Evolutionary conservation across 805 yeast genomes (phyloP), one percentile per base, ranked within the genome.

Genomic region (Henningerozyma blattae): DNA sequence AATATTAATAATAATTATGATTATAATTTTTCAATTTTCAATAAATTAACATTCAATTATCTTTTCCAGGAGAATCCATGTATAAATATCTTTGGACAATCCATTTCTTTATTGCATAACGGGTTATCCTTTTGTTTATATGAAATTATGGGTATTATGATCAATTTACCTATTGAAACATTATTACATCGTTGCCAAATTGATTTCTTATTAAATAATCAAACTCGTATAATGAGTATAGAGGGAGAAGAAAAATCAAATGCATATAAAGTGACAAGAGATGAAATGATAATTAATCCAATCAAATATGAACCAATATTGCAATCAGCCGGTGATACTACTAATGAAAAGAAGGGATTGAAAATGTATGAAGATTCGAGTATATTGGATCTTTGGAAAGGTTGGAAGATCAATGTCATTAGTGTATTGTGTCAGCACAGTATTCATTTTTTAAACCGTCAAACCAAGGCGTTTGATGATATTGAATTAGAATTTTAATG

Each of bases 391-490:
- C 54, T 78, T 18, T 87, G 83, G 67, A 70, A 89, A 44, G 98
- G 97, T 25, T 89, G 97, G 97, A 72, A 84, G 53, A 76, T 85
- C 28, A 93, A 94, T 19, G 64, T 82, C 9, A 55, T 85, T 37
- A 84, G 89, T 40, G 70, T 83, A 3, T 55, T 82, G 32, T 91
- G 94, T 9, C 77, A 78, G 33, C 89, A 93, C 80, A 87, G 94
- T 2, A 67, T 81, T 43, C 67, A 71, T 34, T 59, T 80, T 34
- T 49, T 79, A 42, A 28, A 61, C n/a, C 18, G 28, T 30, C 9
- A 22, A n/a, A n/a, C n/a, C n/a, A n/a, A n/a, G n/a, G n/a, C n/a
- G n/a, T n/a, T n/a, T n/a, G n/a, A n/a, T n/a, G n/a, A n/a, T n/a
- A n/a, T 19, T 14, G 55, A 56, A 36, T 54, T 51, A 31, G 73